Evolutionary conservation across 2,329 filamentous ascomycete species (phyloP).

Genomic region (Colletotrichum chrysophilum): DNA sequence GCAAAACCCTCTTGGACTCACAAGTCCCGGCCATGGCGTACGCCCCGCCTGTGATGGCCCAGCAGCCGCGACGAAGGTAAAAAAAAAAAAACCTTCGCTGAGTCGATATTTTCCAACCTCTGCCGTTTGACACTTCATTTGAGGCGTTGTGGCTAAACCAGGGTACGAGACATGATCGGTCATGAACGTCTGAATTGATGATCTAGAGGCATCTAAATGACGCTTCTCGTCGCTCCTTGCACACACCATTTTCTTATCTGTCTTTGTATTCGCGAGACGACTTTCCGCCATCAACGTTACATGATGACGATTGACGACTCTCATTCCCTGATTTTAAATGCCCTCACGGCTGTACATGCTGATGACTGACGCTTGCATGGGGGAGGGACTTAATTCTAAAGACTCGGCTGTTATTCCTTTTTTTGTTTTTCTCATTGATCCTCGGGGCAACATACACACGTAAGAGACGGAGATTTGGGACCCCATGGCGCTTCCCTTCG

Average conservation of each 20-base stretch:
- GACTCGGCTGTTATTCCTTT: constrained; percentile 19
- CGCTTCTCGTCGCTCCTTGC: constrained; percentile 18
- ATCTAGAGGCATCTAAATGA: not conserved
- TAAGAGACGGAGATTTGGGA: constrained; percentile 1
- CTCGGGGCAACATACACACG: constrained; percentile 14
- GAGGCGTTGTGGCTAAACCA: constrained; percentile 13
- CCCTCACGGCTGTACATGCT: constrained; percentile 46
- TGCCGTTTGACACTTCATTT: constrained; percentile 6
- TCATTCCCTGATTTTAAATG: constrained; percentile 37
- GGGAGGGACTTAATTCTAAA: constrained; percentile 27
- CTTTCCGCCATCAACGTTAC: constrained; percentile 29
- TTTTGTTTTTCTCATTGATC: not conserved
- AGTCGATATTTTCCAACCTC: not conserved
- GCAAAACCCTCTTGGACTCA: constrained; percentile 75
- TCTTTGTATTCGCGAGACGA: constrained; percentile 33
- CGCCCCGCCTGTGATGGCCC: constrained; percentile 49
- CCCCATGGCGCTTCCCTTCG: not conserved
- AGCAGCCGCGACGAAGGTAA: constrained; percentile 43
- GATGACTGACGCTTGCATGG: constrained; percentile 50
- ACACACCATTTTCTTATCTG: constrained; percentile 18
- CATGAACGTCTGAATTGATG: constrained; percentile 4
- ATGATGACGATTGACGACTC: constrained; percentile 42
- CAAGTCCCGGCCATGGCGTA: constrained; percentile 55
- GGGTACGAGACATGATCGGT: constrained; percentile 14
- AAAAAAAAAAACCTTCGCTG: not conserved